phyloP scores from a whole-genome alignment of 2,329 filamentous ascomycete species.

The Fonsecaea pugnacius region DNA sequence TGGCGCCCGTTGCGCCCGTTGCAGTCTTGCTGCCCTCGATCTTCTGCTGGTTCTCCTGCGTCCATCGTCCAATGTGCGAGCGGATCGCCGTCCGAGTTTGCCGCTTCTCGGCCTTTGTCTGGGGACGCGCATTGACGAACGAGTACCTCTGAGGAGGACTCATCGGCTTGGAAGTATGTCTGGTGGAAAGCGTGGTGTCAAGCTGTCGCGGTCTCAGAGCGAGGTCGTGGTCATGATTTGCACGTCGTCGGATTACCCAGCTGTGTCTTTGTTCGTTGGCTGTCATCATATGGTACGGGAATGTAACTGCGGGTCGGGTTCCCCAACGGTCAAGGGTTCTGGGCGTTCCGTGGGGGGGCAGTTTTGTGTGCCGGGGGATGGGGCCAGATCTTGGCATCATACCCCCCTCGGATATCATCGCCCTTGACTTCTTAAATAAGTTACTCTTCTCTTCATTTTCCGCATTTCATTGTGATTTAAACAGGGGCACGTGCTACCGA shows the following conservation, averaged over 20 bases:
- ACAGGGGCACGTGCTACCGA: neutral
- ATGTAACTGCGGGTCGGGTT: constrained; percentile 3
- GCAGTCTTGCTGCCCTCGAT: constrained; percentile 2
- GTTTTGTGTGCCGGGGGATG: neutral
- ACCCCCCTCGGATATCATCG: neutral
- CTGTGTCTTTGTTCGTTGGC: neutral
- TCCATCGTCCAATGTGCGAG: constrained; percentile 22
- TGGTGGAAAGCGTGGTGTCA: neutral
- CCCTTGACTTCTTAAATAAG: neutral
- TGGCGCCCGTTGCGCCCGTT: neutral
- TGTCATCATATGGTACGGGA: neutral
- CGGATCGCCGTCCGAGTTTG: constrained; percentile 18
- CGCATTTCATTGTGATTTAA: neutral
- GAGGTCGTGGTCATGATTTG: neutral
- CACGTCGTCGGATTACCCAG: neutral
- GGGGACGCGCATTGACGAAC: constrained; percentile 22
- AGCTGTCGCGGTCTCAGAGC: neutral
- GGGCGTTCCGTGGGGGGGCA: neutral
- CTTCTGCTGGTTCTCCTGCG: constrained; percentile 20
- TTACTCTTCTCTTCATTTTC: neutral
- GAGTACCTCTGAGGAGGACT: constrained; percentile 19
- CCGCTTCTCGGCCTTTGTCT: constrained; percentile 21
- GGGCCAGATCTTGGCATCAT: neutral
- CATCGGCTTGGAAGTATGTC: constrained; percentile 2
- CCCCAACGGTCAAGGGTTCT: neutral